phyloP scores from a whole-genome alignment of 2,329 filamentous ascomycete species.

The Xylariaceae sp. region DNA sequence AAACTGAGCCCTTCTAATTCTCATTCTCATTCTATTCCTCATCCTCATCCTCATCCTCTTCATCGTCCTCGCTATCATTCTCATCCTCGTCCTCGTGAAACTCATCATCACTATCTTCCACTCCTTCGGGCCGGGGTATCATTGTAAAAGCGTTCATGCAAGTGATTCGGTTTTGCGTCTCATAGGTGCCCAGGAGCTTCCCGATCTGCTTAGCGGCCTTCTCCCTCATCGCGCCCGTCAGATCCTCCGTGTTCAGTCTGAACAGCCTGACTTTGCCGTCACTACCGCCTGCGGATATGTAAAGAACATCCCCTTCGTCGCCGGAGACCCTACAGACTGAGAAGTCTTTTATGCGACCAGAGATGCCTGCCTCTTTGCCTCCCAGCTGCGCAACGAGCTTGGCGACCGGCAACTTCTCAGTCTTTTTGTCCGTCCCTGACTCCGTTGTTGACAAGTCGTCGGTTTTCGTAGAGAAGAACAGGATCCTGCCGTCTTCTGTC shows the following conservation, averaged over 20 bases:
- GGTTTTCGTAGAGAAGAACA: slow-evolving; percentile 70
- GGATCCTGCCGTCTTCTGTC: slow-evolving; percentile 82
- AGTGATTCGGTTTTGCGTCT: slow-evolving; percentile 84
- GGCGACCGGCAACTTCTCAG: slow-evolving; percentile 46
- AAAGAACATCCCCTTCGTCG: slow-evolving; percentile 36
- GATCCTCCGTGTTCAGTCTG: slow-evolving; percentile 46
- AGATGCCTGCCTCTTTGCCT: slow-evolving; percentile 62
- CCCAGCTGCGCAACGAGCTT: slow-evolving; percentile 72
- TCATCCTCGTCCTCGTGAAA: slow-evolving; percentile 21
- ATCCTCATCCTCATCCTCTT: slow-evolving; percentile 9
- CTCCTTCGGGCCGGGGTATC: slow-evolving; percentile 60
- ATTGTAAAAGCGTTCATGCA: slow-evolving; percentile 84
- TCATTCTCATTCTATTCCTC: neutral
- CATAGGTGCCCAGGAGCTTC: slow-evolving; percentile 66
- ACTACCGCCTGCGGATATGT: slow-evolving; percentile 72
- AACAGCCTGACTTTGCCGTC: slow-evolving; percentile 82
- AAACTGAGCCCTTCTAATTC: neutral
- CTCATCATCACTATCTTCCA: slow-evolving; percentile 50
- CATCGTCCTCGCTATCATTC: slow-evolving; percentile 16
- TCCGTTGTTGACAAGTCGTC: slow-evolving; percentile 38
- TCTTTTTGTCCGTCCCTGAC: slow-evolving; percentile 38
- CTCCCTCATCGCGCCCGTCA: slow-evolving; percentile 30
- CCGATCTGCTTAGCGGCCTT: slow-evolving; percentile 44
- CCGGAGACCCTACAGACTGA: slow-evolving; percentile 49
- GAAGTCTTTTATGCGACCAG: slow-evolving; percentile 83